Evolutionary conservation across 208 protist genomes (phyloP), one percentile per base, ranked within the genome.

Genomic region (Leishmania tarentolae): DNA sequence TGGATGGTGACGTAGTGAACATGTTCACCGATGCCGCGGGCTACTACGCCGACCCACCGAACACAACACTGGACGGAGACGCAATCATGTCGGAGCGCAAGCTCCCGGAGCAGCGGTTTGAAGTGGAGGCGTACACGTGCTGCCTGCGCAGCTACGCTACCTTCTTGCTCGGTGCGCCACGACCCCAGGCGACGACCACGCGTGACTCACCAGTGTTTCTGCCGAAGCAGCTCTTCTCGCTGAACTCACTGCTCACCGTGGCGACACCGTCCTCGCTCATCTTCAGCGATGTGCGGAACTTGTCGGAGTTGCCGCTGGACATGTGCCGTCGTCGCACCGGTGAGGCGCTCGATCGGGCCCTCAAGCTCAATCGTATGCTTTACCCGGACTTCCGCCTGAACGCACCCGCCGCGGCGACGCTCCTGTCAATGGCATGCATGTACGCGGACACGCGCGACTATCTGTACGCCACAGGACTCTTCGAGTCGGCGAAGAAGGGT

Each of bases 401-500:
- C 81, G 74, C 89, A 3, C 74, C 86, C 31, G 94, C 92, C 1
- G 87, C 87, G 9, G 90, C 87, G 83, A 93, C 86, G 68, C 86
- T 97, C 24, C 77, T 90, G 28, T 68, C 85, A 24, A 95, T 97
- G 92, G 94, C 91, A 13, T 94, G 89, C 76, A 86, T 94, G 76
- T 97, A 96, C 83, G 94, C 91, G n/a, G 94, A 97, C 83, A 95
- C 89, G 53, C 87, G 92, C 42, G 94, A 97, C 85, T 97, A 97
- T 83, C 82, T 97, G 24, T 96, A 97, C 80, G 92, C 94, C 9
- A 95, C 91, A 4, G 94, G 94, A 11, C 83, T 97, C 9, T 96
- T 95, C 82, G 89, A 93, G 65, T 88, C 87, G n/a, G 91, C 94
- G 24, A 82, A 88, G 57, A 96, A 96, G 80, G 76, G 75, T 7